A percentile compares a stretch with the other conserved stretches of the same genome.
Conservation (phyloP, 805 yeast species). For the Jamesozyma hellenica region DNA sequence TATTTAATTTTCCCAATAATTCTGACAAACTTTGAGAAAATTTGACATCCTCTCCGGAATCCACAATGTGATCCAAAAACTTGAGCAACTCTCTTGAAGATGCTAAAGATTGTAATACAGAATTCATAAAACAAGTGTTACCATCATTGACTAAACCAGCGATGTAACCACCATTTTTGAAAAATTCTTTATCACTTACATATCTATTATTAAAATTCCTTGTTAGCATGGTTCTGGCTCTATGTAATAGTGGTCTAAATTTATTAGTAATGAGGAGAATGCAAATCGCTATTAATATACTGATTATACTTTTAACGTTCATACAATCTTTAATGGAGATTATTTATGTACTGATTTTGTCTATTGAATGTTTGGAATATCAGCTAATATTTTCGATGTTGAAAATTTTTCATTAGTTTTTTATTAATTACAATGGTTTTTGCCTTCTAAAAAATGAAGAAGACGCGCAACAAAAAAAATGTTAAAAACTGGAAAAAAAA, state of each 20-base stretch:
- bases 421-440: no score
- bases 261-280: neutral
- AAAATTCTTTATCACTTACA: slow-evolving; percentile 17
- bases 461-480: no score
- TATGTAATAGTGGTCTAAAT: neutral
- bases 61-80: slow-evolving; percentile 42
- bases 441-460: no score
- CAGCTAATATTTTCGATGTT: no score
- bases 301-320: neutral
- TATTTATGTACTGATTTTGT: no score
- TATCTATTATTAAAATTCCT: neutral
- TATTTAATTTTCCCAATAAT: slow-evolving; percentile 47
- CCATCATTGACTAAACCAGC: slow-evolving; percentile 89
- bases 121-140: slow-evolving; percentile 90
- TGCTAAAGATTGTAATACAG: slow-evolving; percentile 75
- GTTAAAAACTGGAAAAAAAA: no score
- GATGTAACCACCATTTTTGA: slow-evolving; percentile 56
- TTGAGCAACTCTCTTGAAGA: slow-evolving; percentile 52
- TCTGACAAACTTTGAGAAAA: slow-evolving; percentile 48
- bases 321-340: neutral
- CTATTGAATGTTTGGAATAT: no score
- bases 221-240: neutral
- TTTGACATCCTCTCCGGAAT: slow-evolving; percentile 17
- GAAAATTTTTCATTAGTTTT: no score
- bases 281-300: neutral